Conservation (phyloP, 192 early-diverging fungal genomes). For the Entomortierella chlamydospora region DNA sequence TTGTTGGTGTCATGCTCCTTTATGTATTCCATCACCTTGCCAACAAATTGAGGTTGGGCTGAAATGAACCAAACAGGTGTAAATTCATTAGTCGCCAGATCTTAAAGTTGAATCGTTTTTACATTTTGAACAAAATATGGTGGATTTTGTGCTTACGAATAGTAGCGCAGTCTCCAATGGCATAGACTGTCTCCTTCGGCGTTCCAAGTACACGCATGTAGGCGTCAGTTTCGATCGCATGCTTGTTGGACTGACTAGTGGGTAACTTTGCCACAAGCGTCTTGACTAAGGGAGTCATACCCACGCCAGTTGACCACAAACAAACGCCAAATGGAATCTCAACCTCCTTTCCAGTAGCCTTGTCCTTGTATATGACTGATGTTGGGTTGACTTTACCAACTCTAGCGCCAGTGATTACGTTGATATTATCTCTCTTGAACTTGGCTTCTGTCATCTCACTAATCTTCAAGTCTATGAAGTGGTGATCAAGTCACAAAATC, state of each 20-base stretch:
- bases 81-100: background rate
- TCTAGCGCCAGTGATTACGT: conserved; percentile 75
- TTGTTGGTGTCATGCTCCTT: conserved; percentile 62
- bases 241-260: conserved; percentile 63
- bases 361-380: conserved; percentile 67
- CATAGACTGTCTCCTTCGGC: conserved; percentile 66
- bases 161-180: conserved; percentile 81
- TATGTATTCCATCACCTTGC: conserved; percentile 59
- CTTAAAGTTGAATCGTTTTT: background rate
- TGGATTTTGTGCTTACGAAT: conserved; percentile 57
- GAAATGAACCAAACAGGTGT: background rate
- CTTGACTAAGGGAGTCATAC: conserved; percentile 70
- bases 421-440: conserved; percentile 71
- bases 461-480: conserved; percentile 62
- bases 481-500: background rate
- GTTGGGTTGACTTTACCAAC: conserved; percentile 67
- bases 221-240: conserved; percentile 70
- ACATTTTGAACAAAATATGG: too few species aligned
- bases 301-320: conserved; percentile 70
- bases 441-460: conserved; percentile 73
- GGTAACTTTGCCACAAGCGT: conserved; percentile 59
- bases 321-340: conserved; percentile 62
- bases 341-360: conserved; percentile 46
- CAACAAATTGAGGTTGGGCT: conserved; percentile 70
- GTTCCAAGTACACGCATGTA: conserved; percentile 68